Percentiles rank a stretch among this genome's conserved stretches.
Conservation (phyloP, 352 stramenopile species). For the Phytopythium helicoides region DNA sequence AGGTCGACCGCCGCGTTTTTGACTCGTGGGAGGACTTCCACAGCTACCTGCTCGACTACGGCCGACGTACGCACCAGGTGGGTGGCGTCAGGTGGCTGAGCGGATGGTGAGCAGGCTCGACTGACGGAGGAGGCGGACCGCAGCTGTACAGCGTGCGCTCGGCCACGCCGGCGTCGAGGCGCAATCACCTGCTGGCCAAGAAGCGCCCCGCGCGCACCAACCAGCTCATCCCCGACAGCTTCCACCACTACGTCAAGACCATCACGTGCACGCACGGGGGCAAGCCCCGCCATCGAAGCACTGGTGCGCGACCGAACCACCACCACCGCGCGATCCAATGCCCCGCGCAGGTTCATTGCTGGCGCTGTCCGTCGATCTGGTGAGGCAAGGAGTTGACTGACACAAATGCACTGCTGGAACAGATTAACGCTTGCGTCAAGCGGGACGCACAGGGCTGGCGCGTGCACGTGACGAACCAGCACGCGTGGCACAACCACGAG, state of each 20-base stretch:
- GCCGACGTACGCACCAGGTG: slow-evolving; percentile 21
- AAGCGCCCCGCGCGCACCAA: slow-evolving; percentile 7
- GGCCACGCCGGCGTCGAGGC: slow-evolving; percentile 20
- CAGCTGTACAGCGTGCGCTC: slow-evolving; percentile 28
- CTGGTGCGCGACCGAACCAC: slow-evolving; percentile 16
- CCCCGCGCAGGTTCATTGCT: slow-evolving; percentile 17
- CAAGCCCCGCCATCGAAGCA: slow-evolving; percentile 23
- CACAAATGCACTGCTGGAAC: no score
- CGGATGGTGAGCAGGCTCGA: neutral
- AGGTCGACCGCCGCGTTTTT: slow-evolving; percentile 18
- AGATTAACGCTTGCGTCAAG: slow-evolving; percentile 45
- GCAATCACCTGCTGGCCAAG: slow-evolving; percentile 21
- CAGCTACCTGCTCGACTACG: slow-evolving; percentile 14
- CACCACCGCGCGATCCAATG: slow-evolving; percentile 31
- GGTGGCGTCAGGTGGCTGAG: neutral
- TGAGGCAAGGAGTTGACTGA: no score
- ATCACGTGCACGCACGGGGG: slow-evolving; percentile 33
- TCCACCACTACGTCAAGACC: slow-evolving; percentile 32
- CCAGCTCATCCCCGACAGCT: slow-evolving; percentile 20
- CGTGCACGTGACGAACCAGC: slow-evolving; percentile 30
- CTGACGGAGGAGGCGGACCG: neutral
- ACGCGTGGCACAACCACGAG: slow-evolving; percentile 36
- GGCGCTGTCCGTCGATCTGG: no score
- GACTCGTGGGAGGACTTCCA: slow-evolving; percentile 30
- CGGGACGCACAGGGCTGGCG: slow-evolving; percentile 17